Conservation (phyloP, 371 early-diverging fungal species). For the Mortierella polycephala region DNA sequence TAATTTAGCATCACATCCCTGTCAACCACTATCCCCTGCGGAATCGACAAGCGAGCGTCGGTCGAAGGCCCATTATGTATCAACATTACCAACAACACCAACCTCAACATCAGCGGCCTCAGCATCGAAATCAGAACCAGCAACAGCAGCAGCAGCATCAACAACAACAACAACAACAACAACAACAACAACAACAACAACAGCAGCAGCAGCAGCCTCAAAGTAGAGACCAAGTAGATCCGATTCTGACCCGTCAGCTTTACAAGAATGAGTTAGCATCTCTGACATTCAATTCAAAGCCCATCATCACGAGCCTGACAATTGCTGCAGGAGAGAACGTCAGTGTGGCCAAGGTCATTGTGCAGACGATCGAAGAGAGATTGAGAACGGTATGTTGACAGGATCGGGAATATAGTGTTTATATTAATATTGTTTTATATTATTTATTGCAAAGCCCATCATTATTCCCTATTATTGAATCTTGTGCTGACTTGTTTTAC, state of each 20-base stretch:
- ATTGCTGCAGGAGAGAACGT: conserved; percentile 84
- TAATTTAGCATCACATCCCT: too few species aligned
- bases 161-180: conserved; percentile 10
- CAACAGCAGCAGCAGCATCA: conserved; percentile 8
- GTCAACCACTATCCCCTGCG: too few species aligned
- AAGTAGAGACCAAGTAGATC: conserved; percentile 46
- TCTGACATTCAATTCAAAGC: conserved; percentile 90
- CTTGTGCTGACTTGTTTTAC: conserved; percentile 2
- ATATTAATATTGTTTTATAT: too few species aligned
- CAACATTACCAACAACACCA: conserved; percentile 42
- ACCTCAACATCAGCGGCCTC: conserved; percentile 15
- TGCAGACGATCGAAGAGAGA: conserved; percentile 86
- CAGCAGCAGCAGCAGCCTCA: conserved; percentile 18
- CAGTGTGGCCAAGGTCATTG: conserved; percentile 73
- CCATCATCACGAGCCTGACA: conserved; percentile 91
- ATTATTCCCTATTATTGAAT: neutral
- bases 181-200: conserved; percentile 28
- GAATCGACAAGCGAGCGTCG: too few species aligned
- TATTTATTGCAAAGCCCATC: neutral
- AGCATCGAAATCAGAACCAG: conserved; percentile 9
- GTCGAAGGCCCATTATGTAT: conserved; percentile 21
- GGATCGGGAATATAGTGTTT: too few species aligned
- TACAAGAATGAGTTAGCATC: conserved; percentile 43
- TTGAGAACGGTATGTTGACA: conserved; percentile 70
- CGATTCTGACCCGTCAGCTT: conserved; percentile 18